Base-by-base conservation (phyloP, 169 alveolate species). In the Toxoplasma gondii region DNA sequence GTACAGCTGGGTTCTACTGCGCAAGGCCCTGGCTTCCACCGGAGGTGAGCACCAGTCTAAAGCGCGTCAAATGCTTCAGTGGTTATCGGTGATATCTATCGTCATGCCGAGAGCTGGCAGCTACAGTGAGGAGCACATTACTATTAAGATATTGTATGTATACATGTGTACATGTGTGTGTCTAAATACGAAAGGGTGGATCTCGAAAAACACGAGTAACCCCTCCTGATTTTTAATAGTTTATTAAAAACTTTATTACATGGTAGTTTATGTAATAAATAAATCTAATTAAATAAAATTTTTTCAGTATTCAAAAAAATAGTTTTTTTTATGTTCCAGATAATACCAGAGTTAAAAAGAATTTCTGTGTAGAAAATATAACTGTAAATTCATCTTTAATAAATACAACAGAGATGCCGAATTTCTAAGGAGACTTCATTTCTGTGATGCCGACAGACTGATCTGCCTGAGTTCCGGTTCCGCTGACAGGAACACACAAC, bases 1-100 rank as follows among this genome's bases (percentile, higher is more conserved):
- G 94, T 87, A 92, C 94, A n/a, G 92, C 91, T 17, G 98, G 98
- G 29, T 86, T 93, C 90, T 95, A 92, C 95, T 74, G 84, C 44
- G 45, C 84, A 7, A 12, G 43, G 84, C 84, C 84, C 2, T 74
- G 84, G 84, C 39, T 31, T 41, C n/a, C 84, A 9, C 84, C 84
- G 17, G 84, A 34, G 84, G 84, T 74, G n/a, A 17, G 84, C 43
- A 31, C 31, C 24, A 16, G 31, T 29, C 81, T 2, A 29, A 5
- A 69, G 5, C 36, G 81, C 24, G 16, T 58, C 10, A 69, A n/a
- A 9, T 29, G 81, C 19, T 24, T 69, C 81, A 69, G 41, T 29
- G 41, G 38, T 24, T n/a, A 17, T 69, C 81, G 2, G 24, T 9
- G 31, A 4, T 9, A n/a, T n/a, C 36, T 4, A 4, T 49, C 12